These are phyloP conservation scores for Pythium monospermum DNA, from an alignment of 352 stramenopile genomes.

Conservation along the genomic window DNA sequence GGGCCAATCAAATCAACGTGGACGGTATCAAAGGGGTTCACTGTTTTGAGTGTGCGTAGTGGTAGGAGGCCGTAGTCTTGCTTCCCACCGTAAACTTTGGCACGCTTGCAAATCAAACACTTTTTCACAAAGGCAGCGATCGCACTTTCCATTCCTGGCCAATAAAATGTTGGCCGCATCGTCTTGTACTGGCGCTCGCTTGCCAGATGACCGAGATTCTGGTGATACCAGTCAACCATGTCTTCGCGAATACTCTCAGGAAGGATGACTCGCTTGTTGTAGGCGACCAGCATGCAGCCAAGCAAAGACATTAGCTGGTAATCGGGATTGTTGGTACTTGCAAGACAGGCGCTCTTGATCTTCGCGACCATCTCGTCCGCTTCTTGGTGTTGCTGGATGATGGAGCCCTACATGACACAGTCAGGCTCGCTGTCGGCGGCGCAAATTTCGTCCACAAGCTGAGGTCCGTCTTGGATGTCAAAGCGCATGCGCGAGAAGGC, in stretches of 20 bases:
- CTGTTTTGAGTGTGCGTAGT: too few relatives aligned
- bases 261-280: background rate
- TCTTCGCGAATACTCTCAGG: too few relatives aligned
- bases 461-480: background rate
- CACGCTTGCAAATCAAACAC: background rate
- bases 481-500: background rate
- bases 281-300: too few relatives aligned
- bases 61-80: background rate
- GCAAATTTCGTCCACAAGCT: background rate
- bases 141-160: background rate
- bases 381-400: too few relatives aligned
- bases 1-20: background rate
- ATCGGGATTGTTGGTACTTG: background rate
- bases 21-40: too few relatives aligned
- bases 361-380: too few relatives aligned
- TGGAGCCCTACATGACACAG: too few relatives aligned
- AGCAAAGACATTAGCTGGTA: too few relatives aligned
- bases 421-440: background rate
- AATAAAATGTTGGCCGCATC: background rate
- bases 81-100: background rate
- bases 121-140: background rate
- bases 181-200: background rate
- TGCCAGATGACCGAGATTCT: background rate
- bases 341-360: too few relatives aligned
- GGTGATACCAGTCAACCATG: too few relatives aligned